Conservation (phyloP, 176 grass and related monocot species). For the Hsuehochloa calcarea region DNA sequence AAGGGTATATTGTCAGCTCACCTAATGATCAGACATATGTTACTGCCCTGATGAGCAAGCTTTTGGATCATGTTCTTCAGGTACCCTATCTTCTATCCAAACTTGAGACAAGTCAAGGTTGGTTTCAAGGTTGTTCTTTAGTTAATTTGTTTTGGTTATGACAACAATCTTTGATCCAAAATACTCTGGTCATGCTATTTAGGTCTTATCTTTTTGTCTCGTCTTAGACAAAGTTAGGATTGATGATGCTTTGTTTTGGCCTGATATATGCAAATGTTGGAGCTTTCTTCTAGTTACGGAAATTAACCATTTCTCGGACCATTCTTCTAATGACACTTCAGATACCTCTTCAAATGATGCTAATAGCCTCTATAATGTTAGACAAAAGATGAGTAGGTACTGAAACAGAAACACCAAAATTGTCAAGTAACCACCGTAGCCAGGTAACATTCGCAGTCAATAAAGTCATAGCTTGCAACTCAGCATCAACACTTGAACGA, state of each 20-base stretch:
- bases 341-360: too few species aligned
- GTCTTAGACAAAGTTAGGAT: background rate
- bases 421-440: too few species aligned
- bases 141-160: background rate
- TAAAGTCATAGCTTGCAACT: too few species aligned
- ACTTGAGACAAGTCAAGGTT: background rate
- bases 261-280: background rate
- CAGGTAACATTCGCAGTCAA: too few species aligned
- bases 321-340: background rate
- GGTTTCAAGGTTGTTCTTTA: background rate
- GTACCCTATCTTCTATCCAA: background rate
- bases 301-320: background rate
- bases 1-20: background rate
- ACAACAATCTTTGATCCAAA: background rate
- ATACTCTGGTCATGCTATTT: background rate
- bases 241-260: background rate
- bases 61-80: conserved; percentile 23
- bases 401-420: too few species aligned
- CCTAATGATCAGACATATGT: conserved; percentile 30
- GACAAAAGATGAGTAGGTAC: too few species aligned
- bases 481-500: too few species aligned
- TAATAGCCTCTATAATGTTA: too few species aligned
- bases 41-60: conserved; percentile 15
- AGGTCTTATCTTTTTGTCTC: background rate
- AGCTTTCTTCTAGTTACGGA: background rate